Conservation (phyloP, 345 rosid species). For the Camelina neglecta region DNA sequence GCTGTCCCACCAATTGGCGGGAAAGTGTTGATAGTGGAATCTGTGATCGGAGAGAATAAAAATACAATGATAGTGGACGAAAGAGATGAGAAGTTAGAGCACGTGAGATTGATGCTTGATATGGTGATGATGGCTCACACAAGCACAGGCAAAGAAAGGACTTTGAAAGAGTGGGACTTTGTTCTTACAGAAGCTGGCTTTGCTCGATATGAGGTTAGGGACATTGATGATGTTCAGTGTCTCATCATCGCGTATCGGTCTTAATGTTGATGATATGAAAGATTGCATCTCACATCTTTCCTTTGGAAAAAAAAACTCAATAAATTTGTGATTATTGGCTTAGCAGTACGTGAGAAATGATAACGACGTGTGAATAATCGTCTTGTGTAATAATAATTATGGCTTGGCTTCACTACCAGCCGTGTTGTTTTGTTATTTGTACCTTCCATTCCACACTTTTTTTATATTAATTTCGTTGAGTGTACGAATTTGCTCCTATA, state of each 20-base stretch:
- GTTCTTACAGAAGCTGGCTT: constrained; percentile 67
- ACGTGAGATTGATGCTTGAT: constrained; percentile 60
- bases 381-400: constrained; percentile 3
- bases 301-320: not conserved
- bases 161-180: constrained; percentile 63
- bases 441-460: not conserved
- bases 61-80: constrained; percentile 28
- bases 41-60: constrained; percentile 50
- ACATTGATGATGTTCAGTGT: constrained; percentile 50
- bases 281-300: not conserved
- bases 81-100: constrained; percentile 46
- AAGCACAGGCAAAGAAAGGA: constrained; percentile 66
- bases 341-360: too few species aligned
- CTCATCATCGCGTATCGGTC: constrained; percentile 60
- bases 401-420: constrained; percentile 7
- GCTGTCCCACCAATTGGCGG: constrained; percentile 56
- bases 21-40: constrained; percentile 68
- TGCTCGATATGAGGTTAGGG: constrained; percentile 46
- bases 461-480: not conserved
- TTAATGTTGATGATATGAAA: not conserved
- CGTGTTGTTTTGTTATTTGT: constrained; percentile 16
- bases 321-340: too few species aligned
- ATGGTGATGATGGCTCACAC: constrained; percentile 85
- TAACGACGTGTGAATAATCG: not conserved
- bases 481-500: not conserved